Conservation (phyloP, 2,329 filamentous ascomycete species). For the Ascochyta fabae region DNA sequence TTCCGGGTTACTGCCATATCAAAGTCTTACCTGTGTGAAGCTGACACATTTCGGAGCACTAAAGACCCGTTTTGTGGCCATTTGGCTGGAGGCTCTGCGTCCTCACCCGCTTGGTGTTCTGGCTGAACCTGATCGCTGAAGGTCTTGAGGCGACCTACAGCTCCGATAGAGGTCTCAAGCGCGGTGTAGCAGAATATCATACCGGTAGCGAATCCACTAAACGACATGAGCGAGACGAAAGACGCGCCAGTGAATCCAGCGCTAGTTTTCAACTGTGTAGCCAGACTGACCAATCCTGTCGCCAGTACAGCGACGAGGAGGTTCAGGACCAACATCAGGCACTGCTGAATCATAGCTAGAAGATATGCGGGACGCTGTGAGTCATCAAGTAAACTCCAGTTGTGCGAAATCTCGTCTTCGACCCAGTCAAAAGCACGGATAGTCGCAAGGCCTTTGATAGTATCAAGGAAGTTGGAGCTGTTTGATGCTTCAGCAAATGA, state of each 20-base stretch:
- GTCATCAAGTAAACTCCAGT: constrained; percentile 33
- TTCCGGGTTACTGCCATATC: too few relatives aligned
- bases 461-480: constrained; percentile 56
- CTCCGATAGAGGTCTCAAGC: constrained; percentile 22
- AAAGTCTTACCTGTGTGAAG: background rate
- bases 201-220: background rate
- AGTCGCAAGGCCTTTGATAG: constrained; percentile 53
- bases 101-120: constrained; percentile 18
- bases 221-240: constrained; percentile 14
- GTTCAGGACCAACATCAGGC: constrained; percentile 36
- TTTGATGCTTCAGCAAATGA: background rate
- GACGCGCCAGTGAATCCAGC: constrained; percentile 24
- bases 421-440: constrained; percentile 58
- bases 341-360: constrained; percentile 44
- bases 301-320: constrained; percentile 44
- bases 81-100: constrained; percentile 9
- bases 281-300: constrained; percentile 41
- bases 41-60: background rate
- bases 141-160: constrained; percentile 20
- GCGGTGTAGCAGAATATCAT: constrained; percentile 3
- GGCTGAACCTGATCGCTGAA: constrained; percentile 18
- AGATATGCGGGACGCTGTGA: constrained; percentile 52
- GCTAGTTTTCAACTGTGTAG: background rate
- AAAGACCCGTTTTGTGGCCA: constrained; percentile 17
- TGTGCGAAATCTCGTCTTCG: background rate